These are phyloP conservation scores for Codiaeum variegatum DNA, from an alignment of 441 rosid genomes.

Conservation along the genomic window DNA sequence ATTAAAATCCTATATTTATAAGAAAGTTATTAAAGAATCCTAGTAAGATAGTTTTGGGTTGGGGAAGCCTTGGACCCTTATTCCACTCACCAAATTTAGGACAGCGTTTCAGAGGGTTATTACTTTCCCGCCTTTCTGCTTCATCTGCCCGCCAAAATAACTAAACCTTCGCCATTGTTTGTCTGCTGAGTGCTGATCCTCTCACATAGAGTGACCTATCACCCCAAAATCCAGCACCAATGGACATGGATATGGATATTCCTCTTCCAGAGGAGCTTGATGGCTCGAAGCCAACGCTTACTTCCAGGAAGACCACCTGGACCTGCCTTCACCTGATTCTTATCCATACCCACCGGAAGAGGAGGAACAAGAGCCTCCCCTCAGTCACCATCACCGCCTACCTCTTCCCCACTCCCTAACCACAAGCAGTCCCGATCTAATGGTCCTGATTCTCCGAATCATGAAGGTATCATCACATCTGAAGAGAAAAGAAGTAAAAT, in stretches of 20 bases:
- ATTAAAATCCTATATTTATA: too few relatives aligned
- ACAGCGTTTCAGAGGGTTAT: neutral
- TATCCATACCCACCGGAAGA: neutral
- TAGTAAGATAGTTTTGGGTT: too few relatives aligned
- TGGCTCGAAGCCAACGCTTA: constrained; percentile 70
- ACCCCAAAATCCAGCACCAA: constrained; percentile 2
- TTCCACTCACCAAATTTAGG: too few relatives aligned
- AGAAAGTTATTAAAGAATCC: too few relatives aligned
- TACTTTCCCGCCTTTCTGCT: neutral
- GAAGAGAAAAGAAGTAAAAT: constrained; percentile 60
- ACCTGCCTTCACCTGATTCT: constrained; percentile 7
- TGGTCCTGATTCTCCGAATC: constrained; percentile 26
- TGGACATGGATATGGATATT: constrained; percentile 61
- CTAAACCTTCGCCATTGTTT: neutral
- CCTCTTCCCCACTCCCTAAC: constrained; percentile 22
- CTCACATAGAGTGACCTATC: neutral
- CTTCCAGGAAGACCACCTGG: constrained; percentile 37
- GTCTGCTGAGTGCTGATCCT: neutral
- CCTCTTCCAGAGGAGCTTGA: constrained; percentile 86
- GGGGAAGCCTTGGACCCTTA: too few relatives aligned
- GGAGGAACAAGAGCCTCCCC: constrained; percentile 23
- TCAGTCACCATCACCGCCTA: constrained; percentile 23
- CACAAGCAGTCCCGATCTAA: constrained; percentile 50
- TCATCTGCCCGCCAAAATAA: constrained; percentile 29
- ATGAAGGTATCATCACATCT: constrained; percentile 22